Percentiles rank a stretch among this genome's conserved stretches.
phyloP scores from a whole-genome alignment of 208 protist species.

The Trypanosoma boissoni region DNA sequence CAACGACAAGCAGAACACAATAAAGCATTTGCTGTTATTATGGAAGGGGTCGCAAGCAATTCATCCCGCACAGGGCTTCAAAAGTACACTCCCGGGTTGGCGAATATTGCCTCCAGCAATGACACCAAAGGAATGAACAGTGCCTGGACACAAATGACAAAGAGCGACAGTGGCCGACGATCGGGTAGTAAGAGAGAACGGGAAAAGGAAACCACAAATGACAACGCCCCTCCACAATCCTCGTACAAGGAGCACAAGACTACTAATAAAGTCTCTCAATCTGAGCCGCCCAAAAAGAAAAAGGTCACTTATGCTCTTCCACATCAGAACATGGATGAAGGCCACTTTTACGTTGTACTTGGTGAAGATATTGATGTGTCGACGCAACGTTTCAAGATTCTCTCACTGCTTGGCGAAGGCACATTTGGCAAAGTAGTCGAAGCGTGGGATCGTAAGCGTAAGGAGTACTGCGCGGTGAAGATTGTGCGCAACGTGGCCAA shows the following conservation, averaged over 20 bases:
- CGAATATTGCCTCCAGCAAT: constrained; percentile 12
- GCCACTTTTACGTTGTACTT: constrained; percentile 89
- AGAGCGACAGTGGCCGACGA: constrained; percentile 33
- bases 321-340: constrained; percentile 85
- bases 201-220: constrained; percentile 47
- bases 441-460: constrained; percentile 84
- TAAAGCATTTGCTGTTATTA: constrained; percentile 2
- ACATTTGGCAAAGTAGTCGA: constrained; percentile 90
- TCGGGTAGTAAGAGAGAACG: constrained; percentile 79
- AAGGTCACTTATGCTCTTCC: constrained; percentile 84
- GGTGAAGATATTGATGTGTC: constrained; percentile 88
- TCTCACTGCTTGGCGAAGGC: constrained; percentile 85
- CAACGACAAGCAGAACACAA: background rate
- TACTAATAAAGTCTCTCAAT: constrained; percentile 1
- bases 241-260: background rate
- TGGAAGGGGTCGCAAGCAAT: background rate
- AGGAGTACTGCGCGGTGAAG: constrained; percentile 88
- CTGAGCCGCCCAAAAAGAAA: constrained; percentile 50
- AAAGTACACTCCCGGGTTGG: constrained; percentile 13
- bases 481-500: constrained; percentile 82
- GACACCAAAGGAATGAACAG: constrained; percentile 7
- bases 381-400: constrained; percentile 86
- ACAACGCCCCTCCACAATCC: constrained; percentile 10
- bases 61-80: constrained; percentile 4
- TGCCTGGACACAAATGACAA: constrained; percentile 18